These are phyloP conservation scores for Amanita pallidorosea DNA, from an alignment of 768 basidiomycete species.

Conservation along the genomic window DNA sequence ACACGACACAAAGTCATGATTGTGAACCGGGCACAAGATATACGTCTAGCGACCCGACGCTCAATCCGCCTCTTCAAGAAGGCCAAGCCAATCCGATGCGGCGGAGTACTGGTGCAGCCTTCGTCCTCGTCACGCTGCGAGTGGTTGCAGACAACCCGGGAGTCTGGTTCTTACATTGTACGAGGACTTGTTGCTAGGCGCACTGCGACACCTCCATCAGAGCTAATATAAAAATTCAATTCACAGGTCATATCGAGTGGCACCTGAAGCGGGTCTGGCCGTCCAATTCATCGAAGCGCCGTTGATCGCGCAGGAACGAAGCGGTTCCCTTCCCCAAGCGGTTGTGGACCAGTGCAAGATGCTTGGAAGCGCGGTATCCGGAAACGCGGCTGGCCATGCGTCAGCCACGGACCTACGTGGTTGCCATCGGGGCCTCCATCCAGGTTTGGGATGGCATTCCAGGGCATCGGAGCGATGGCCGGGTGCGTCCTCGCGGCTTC, in stretches of 20 bases:
- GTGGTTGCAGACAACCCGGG: slow-evolving; percentile 90
- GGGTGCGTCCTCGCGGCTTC: slow-evolving; percentile 76
- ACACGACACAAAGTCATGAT: slow-evolving; percentile 83
- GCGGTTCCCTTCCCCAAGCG: slow-evolving; percentile 38
- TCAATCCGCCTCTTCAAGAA: slow-evolving; percentile 76
- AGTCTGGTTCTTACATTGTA: slow-evolving; percentile 78
- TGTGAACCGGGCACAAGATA: slow-evolving; percentile 59
- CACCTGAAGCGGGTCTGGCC: slow-evolving; percentile 75
- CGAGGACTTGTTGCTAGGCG: too few species aligned
- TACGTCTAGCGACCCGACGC: slow-evolving; percentile 55
- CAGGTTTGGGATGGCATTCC: slow-evolving; percentile 64
- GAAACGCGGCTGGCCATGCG: slow-evolving; percentile 82
- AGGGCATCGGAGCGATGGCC: slow-evolving; percentile 70
- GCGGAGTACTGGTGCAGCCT: slow-evolving; percentile 71
- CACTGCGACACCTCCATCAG: too few species aligned
- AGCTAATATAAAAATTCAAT: too few species aligned
- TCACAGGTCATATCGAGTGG: slow-evolving; percentile 83
- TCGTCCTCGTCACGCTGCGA: slow-evolving; percentile 58
- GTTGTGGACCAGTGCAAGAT: slow-evolving; percentile 66
- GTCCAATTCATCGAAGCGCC: slow-evolving; percentile 81
- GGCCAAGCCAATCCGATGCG: slow-evolving; percentile 81
- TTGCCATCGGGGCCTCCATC: slow-evolving; percentile 53
- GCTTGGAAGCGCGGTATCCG: slow-evolving; percentile 46
- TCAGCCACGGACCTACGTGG: slow-evolving; percentile 62
- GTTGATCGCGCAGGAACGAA: slow-evolving; percentile 46